Base-by-base conservation (phyloP, 139 green algal species). In the Ulvella scutata region DNA sequence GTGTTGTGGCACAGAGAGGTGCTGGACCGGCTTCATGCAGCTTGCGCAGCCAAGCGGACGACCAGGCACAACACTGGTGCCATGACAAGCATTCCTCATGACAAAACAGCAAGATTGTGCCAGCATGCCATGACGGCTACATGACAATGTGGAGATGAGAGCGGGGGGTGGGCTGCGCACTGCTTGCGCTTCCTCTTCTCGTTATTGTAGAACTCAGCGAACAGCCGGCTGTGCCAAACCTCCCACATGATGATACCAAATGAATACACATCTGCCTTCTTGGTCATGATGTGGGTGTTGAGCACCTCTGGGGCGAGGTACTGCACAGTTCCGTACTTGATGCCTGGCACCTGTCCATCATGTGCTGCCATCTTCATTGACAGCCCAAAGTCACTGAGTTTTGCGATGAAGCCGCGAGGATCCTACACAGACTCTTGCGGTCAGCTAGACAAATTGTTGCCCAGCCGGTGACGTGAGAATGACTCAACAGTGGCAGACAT, bases 281-380 rank as follows among this genome's bases (percentile, higher is more conserved):
- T 67, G 31, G 51, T 67, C 51, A 67, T 67, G 51, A 67, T 67
- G 51, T 67, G 51, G n/a, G 51, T 67, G 51, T 67, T 67, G n/a
- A 67, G 51, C 10, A 67, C 51, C 51, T 67, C 51, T 23, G 51
- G 51, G 20, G 51, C 51, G 7, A 67, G 17, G 20, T 67, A 67
- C 51, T 67, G 51, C 13, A 67, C 17, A 23, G 51, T 67, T 67
- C 51, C 51, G 33, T 67, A 67, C 2, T 67, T 67, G 33, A 67
- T 67, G 31, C 51, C 51, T 67, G 51, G 51, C 0, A 67, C 51
- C 17, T 67, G 51, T 6, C 51, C 51, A 23, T 67, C 51, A 29
- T 67, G 51, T 23, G 51, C 51, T 31, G 51, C 51, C 51, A 67
- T 67, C 51, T 67, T 67, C 51, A 67, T 67, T 10, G 51, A 67